phyloP scores from a whole-genome alignment of 805 yeast species.

The Wickerhamomyces strasburgensis region DNA sequence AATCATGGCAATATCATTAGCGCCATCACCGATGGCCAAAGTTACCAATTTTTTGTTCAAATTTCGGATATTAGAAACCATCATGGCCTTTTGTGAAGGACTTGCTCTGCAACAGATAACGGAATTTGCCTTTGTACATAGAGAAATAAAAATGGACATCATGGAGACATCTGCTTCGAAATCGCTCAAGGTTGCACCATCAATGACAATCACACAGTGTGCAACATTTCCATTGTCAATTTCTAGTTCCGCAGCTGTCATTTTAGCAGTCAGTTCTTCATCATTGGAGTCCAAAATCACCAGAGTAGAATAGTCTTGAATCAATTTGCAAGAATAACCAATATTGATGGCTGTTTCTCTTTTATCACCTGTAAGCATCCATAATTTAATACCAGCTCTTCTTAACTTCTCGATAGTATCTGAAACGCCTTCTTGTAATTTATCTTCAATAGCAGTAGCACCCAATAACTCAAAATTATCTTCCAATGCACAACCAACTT shows the following conservation, averaged over 20 bases:
- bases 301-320: conserved; percentile 88
- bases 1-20: conserved; percentile 98
- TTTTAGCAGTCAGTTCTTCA: conserved; percentile 59
- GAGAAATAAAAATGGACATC: conserved; percentile 72
- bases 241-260: conserved; percentile 73
- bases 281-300: conserved; percentile 55
- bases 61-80: conserved; percentile 80
- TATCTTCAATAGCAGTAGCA: conserved; percentile 97
- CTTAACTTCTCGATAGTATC: conserved; percentile 89
- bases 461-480: conserved; percentile 66
- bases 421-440: conserved; percentile 94
- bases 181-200: conserved; percentile 77
- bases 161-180: conserved; percentile 71
- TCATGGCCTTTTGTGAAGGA: conserved; percentile 90
- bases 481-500: conserved; percentile 71
- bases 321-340: conserved; percentile 90
- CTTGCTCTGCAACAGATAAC: conserved; percentile 95
- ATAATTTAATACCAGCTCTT: conserved; percentile 88
- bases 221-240: conserved; percentile 73
- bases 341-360: conserved; percentile 97
- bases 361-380: conserved; percentile 99
- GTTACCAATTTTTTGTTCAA: conserved; percentile 69
- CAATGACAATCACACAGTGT: conserved; percentile 90
- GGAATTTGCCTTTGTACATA: conserved; percentile 84
- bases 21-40: conserved; percentile 97